Base-by-base conservation (phyloP, 352 stramenopile genomes). In the Pythium rishiriense region DNA sequence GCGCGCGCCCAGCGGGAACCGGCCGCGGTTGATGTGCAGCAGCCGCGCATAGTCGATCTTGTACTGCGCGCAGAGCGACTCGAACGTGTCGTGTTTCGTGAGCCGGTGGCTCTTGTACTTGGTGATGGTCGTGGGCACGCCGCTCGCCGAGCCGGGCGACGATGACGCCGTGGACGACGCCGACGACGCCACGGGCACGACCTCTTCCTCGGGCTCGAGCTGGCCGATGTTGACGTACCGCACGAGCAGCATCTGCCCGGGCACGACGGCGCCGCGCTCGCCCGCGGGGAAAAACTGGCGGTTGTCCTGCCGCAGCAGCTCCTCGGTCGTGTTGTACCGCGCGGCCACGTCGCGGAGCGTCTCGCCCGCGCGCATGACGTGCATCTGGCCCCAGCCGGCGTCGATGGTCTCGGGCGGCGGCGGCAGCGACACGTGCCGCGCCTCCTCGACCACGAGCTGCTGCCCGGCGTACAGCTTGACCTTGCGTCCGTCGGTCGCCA, bases 341-440 rank as follows among this genome's bases (percentile, higher is more conserved):
- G 58, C 58, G 29, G 85, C 83, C 47, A 95, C 92, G 62, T 45
- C 67, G n/a, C 75, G 65, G 54, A 95, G 69, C 58, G 83, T 80
- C 62, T 95, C 86, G 39, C 81, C 83, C 0, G 76, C 53, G 26
- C 81, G 79, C 60, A 93, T 83, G 22, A 93, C 54, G 54, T 95
- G 86, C 84, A 94, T 93, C 47, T 91, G 81, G 1, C 86, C 86
- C 86, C 86, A 94, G 49, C 86, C 86, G 45, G 86, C 77, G 73
- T 94, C 86, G 48, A 94, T 93, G 60, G 70, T 82, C 53, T 92
- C 83, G 55, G 86, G 83, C 24, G 81, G 81, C 26, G 84, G 86
- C 25, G 86, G 83, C 51, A 94, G 61, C 28, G 83, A 93, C 47
- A 91, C 82, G 21, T 74, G 74, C 26, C 69, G 66, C 51, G 83